Evolutionary conservation across 2,329 filamentous ascomycete species (phyloP).

Genomic region (Penicillium crustosum): DNA sequence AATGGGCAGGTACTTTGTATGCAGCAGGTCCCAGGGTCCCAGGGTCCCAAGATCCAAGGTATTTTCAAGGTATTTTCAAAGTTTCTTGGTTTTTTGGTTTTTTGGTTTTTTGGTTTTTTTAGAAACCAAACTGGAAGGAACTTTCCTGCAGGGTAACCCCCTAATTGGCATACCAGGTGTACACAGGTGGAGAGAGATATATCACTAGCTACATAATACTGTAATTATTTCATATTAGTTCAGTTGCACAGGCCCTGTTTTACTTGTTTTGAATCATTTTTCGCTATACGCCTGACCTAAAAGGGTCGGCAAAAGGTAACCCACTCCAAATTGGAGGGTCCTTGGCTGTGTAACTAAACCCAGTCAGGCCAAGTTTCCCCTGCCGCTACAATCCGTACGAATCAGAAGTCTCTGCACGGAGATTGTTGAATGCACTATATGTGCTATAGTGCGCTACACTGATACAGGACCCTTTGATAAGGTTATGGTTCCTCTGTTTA

Average conservation of each 20-base stretch:
- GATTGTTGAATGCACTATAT: not conserved
- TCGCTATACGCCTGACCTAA: not conserved
- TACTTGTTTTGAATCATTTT: not conserved
- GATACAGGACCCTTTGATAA: not conserved
- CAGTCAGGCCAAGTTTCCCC: slow-evolving; percentile 6
- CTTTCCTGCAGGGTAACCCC: slow-evolving; percentile 3
- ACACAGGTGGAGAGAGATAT: slow-evolving; percentile 3
- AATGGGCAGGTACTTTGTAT: slow-evolving; percentile 8
- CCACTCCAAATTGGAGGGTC: not conserved
- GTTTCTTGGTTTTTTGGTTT: not conserved
- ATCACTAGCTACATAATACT: not conserved
- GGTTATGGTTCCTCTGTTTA: not conserved
- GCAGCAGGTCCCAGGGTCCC: not conserved
- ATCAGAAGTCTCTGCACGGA: not conserved
- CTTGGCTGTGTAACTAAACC: slow-evolving; percentile 13
- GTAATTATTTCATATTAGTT: not conserved
- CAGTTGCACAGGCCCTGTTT: not conserved
- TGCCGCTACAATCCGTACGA: slow-evolving; percentile 2
- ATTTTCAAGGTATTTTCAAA: too few relatives aligned
- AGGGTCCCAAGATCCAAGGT: not conserved
- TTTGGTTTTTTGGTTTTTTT: not conserved
- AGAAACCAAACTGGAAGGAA: not conserved
- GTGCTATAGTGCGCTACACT: not conserved
- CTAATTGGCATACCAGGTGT: slow-evolving; percentile 7
- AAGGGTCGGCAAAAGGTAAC: slow-evolving; percentile 5